phyloP scores from a whole-genome alignment of 345 rosid species.

The Gossypium anomalum region DNA sequence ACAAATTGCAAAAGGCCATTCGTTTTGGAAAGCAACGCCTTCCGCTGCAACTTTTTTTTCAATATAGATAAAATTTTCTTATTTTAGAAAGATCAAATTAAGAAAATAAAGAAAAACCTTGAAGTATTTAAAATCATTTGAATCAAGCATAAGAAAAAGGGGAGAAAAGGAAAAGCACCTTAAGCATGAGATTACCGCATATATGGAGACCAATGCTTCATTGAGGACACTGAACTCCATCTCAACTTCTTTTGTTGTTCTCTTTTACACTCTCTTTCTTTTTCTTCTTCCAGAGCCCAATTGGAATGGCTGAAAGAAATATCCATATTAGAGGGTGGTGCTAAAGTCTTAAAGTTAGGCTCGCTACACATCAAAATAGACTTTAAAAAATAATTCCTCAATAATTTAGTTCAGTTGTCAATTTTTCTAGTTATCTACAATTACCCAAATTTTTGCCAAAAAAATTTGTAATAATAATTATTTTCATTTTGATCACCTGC shows the following conservation, averaged over 20 bases:
- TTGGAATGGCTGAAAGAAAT: too few species aligned
- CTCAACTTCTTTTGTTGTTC: not conserved
- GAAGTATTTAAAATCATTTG: not conserved
- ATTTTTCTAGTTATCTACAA: too few species aligned
- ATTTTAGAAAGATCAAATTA: not conserved
- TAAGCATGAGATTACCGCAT: conserved; percentile 70
- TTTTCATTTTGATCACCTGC: too few species aligned
- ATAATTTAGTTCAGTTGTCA: too few species aligned
- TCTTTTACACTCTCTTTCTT: not conserved
- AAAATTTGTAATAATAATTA: too few species aligned
- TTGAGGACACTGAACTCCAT: conserved; percentile 66
- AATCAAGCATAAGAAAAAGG: not conserved
- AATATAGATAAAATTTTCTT: not conserved
- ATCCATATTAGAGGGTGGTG: too few species aligned
- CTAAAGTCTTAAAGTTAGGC: too few species aligned
- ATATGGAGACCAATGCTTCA: conserved; percentile 54
- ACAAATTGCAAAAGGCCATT: conserved; percentile 63
- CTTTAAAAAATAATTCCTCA: too few species aligned
- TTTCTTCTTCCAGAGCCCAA: not conserved
- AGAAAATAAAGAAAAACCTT: not conserved
- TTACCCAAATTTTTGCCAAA: too few species aligned
- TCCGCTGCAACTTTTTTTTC: conserved; percentile 51
- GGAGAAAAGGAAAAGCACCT: conserved; percentile 30
- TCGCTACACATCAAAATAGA: too few species aligned
- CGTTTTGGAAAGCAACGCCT: conserved; percentile 58